Evolutionary conservation across 805 yeast genomes (phyloP), one percentile per base, ranked within the genome.

Genomic region (Myxozyma vanderwaltii): DNA sequence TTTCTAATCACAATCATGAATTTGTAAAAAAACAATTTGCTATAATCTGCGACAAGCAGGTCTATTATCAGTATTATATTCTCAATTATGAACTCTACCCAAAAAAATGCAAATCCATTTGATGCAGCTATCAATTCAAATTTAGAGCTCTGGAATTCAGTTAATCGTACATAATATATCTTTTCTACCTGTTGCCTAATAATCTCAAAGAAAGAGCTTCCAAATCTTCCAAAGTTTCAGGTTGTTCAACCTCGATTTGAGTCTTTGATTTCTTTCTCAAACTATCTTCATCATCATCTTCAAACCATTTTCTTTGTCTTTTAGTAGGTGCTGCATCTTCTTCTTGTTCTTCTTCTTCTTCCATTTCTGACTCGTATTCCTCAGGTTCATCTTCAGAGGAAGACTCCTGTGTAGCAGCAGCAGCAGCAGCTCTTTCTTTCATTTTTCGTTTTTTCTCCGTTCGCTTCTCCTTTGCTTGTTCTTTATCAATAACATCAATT

Each of bases 221-320:
- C 74, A 94, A 81, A 70, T 94, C 99, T 73, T 90, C 97, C 72
- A 94, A 78, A 17, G 96, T 88, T 69, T 89, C 88, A 15, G 97
- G 97, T 68, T 85, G 89, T 67, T 89, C 95, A 47, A 89, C 78
- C 75, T 91, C 96, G 61, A 88, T 76, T 48, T 87, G 75, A 8
- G 71, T 71, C 43, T 70, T 73, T 21, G 71, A 21, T 15, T 46
- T 29, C 67, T 56, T 58, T 19, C 49, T 33, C 10, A 41, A 12
- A 33, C 36, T 24, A 21, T 63, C 67, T 3, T 68, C 67, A 13
- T 62, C 63, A 12, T 68, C 69, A 3, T 51, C 59, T 49, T 56
- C 59, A 38, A 64, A 67, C 70, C 63, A 65, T 49, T 47, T 66
- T 38, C 57, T 46, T 2, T 63, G 50, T 4, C 63, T 56, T 40